Evolutionary conservation across 1,284 basidiomycete genomes (phyloP).

Genomic region (Fomes fomentarius): DNA sequence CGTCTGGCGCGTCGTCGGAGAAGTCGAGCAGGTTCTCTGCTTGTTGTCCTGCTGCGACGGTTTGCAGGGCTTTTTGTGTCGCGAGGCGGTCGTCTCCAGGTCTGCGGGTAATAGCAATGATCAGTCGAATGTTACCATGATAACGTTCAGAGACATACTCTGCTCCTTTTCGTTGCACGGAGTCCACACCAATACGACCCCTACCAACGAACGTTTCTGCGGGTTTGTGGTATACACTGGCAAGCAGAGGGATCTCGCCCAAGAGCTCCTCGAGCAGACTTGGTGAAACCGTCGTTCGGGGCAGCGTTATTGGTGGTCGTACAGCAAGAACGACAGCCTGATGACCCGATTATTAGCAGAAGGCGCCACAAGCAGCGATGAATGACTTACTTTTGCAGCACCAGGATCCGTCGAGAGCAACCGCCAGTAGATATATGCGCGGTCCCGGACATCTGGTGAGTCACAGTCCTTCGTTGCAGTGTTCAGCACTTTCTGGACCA

Average conservation of each 20-base stretch:
- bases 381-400: conserved; percentile 78
- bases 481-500: conserved; percentile 90
- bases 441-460: conserved; percentile 95
- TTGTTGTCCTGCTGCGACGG: conserved; percentile 88
- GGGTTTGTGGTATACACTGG: conserved; percentile 96
- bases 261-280: conserved; percentile 94
- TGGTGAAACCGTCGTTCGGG: conserved; percentile 87
- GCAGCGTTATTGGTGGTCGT: conserved; percentile 92
- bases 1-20: conserved; percentile 69
- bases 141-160: conserved; percentile 49
- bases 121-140: background rate
- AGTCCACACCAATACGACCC: conserved; percentile 84
- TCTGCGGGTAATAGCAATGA: conserved; percentile 32
- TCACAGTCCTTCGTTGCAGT: conserved; percentile 97
- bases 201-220: conserved; percentile 89
- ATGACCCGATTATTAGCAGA: background rate
- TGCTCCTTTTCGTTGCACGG: conserved; percentile 69
- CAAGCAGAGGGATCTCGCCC: conserved; percentile 83
- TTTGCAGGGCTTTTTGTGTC: conserved; percentile 85
- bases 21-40: conserved; percentile 96
- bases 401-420: conserved; percentile 90
- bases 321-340: conserved; percentile 91
- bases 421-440: conserved; percentile 97
- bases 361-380: background rate
- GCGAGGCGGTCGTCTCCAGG: conserved; percentile 66